Base-by-base conservation (phyloP, 371 early-diverging fungal species). In the Rhizomucor miehei region DNA sequence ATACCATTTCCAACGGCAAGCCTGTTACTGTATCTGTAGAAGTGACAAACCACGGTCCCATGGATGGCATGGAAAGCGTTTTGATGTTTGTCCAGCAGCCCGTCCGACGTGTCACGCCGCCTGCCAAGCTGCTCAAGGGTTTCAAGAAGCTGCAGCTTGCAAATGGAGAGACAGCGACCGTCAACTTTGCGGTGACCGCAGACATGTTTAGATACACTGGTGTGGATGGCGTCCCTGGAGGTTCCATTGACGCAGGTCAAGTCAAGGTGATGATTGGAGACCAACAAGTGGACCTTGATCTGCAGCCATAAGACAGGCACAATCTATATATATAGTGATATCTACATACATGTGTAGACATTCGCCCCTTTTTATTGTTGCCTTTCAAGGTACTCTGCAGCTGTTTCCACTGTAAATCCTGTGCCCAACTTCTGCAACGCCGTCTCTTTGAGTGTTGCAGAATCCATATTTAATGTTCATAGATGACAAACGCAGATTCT, bases 41-140 rank as follows among this genome's bases (percentile, higher is more conserved):
- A 1, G 56, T 85, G n/a, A 78, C 75, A 24, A 87, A 87, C 62
- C 66, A 62, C 3, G 76, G 83, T 6, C 67, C 67, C 4, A 44
- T 52, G 12, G 65, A 73, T 11, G 83, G 79, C 53, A 77, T 75
- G 48, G 83, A 87, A 53, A 64, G 77, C 0, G 85, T 86, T 4
- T 69, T 85, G 36, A 76, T 87, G 71, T 86, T 72, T 48, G 65
- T 84, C 19, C 65, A 77, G n/a, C 85, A 87, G 41, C 67, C 71
- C n/a, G 75, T 71, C 51, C 77, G 87, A 13, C 50, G 48, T 10
- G 45, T 68, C 13, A 66, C 71, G 2, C 75, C 75, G 17, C 66
- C 66, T 21, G 62, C 60, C 20, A 67, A 71, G 38, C 52, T 76
- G 21, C 60, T 82, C 11, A 74, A 76, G 51, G 72, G 72, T 0